phyloP scores from a whole-genome alignment of 768 basidiomycete species.

The Crepidotus variabilis region DNA sequence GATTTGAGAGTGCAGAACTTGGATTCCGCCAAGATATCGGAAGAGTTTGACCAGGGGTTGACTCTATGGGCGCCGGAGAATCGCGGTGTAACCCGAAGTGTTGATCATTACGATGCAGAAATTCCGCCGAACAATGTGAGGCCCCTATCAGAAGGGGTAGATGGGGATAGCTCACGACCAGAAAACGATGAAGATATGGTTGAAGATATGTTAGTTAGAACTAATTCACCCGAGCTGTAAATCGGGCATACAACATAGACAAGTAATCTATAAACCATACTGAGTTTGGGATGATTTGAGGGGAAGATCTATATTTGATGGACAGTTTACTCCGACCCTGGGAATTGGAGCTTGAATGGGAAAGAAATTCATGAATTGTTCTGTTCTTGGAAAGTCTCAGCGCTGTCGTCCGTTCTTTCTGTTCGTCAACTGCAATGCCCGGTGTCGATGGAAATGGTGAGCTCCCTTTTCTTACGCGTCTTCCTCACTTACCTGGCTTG shows the following conservation, averaged over 20 bases:
- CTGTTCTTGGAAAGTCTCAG: constrained; percentile 18
- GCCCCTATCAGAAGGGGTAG: not conserved
- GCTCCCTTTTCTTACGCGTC: constrained; percentile 14
- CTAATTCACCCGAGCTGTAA: not conserved
- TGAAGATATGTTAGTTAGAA: not conserved
- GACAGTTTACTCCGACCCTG: not conserved
- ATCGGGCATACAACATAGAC: not conserved
- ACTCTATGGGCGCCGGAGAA: constrained; percentile 37
- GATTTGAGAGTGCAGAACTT: constrained; percentile 43
- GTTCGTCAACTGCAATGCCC: constrained; percentile 38
- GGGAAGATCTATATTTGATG: not conserved
- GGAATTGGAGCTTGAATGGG: not conserved
- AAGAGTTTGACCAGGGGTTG: constrained; percentile 43
- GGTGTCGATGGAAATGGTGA: constrained; percentile 38
- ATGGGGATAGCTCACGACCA: not conserved
- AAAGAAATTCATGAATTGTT: not conserved
- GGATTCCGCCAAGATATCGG: constrained; percentile 43
- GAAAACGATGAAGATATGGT: not conserved
- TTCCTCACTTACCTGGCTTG: constrained; percentile 7
- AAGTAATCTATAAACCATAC: not conserved
- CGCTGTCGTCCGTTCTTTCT: constrained; percentile 5
- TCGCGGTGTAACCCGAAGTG: not conserved
- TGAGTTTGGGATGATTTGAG: not conserved
- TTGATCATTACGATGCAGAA: not conserved
- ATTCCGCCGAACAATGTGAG: not conserved